Base-by-base conservation (phyloP, 2,329 filamentous ascomycete species). In the Cladobotryum mycophilum region DNA sequence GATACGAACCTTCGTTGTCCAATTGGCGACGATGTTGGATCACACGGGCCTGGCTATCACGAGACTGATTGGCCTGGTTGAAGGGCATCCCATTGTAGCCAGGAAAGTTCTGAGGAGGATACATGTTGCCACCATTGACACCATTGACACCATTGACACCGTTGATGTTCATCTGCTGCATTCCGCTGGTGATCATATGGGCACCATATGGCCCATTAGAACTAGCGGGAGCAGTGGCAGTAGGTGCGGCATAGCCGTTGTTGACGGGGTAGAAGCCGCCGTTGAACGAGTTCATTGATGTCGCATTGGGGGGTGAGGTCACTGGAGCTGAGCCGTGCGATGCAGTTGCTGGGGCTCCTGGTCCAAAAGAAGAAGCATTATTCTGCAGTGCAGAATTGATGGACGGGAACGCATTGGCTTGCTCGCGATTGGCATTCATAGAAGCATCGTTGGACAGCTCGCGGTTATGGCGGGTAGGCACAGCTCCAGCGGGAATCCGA, bases 361-460 rank as follows among this genome's bases (percentile, higher is more conserved):
- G 85, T 7, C 87, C 88, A 64, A 95, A 96, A 0, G 89, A 79
- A 42, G 86, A 75, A 49, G 89, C 88, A 64, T 79, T 91, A 43
- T 85, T 86, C 60, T 96, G 91, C 36, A 96, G 76, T 42, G 81
- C 82, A 42, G 89, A 88, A 52, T 84, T 79, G 53, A 86, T 78
- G 1, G 80, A 80, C 51, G 76, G 81, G 60, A 77, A 85, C 49
- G 70, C 73, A 60, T 64, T 67, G 25, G 64, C 55, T 56, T 75
- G 73, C 46, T 78, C 75, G 25, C 74, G 73, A 40, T 60, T 67
- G 30, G 65, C 64, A 42, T 62, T 63, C 47, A 68, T 60, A 56
- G 64, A 68, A 56, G 63, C 71, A 50, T 80, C 78, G 37, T 68
- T 70, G 11, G 84, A 83, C 22, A 89, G 71, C 64, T 92, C 87